Percentiles rank a stretch among this genome's conserved stretches.
These are phyloP conservation scores for Colletotrichum trifolii DNA, from an alignment of 2,329 filamentous ascomycete species.

Conservation along the genomic window DNA sequence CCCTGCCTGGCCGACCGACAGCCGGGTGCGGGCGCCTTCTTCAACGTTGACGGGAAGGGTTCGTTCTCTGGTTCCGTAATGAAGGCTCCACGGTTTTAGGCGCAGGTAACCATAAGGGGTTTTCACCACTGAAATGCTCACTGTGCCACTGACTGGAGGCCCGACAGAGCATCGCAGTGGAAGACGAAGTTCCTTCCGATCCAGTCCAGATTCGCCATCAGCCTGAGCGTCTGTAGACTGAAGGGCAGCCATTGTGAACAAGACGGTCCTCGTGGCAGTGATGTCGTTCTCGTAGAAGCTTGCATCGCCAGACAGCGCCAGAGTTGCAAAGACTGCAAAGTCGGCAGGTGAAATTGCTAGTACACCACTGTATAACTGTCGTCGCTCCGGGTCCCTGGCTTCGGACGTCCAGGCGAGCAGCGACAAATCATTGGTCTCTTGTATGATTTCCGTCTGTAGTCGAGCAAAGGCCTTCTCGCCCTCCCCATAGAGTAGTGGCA, in stretches of 20 bases:
- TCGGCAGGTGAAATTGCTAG: neutral
- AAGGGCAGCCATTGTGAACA: neutral
- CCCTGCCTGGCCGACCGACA: neutral
- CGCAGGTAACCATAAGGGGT: too few species aligned
- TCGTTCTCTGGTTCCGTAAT: too few species aligned
- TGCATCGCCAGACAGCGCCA: neutral
- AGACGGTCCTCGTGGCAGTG: neutral
- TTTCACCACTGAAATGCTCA: too few species aligned
- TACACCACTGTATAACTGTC: conserved; percentile 3
- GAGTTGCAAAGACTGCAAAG: neutral
- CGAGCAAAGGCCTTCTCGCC: conserved; percentile 40
- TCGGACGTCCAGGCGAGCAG: conserved; percentile 19
- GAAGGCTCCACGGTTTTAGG: too few species aligned
- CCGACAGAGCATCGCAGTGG: neutral
- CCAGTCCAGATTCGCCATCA: neutral
- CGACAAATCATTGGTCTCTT: conserved; percentile 14
- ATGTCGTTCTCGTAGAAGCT: neutral
- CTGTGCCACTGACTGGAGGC: too few species aligned
- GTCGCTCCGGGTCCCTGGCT: neutral
- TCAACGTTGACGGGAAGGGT: neutral
- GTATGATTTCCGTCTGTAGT: conserved; percentile 29
- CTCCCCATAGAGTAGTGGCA: conserved; percentile 43
- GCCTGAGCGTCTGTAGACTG: neutral
- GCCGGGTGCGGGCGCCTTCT: neutral
- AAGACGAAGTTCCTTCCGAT: neutral